phyloP scores from a whole-genome alignment of 2,329 filamentous ascomycete genomes.

The Aureobasidium vineae region DNA sequence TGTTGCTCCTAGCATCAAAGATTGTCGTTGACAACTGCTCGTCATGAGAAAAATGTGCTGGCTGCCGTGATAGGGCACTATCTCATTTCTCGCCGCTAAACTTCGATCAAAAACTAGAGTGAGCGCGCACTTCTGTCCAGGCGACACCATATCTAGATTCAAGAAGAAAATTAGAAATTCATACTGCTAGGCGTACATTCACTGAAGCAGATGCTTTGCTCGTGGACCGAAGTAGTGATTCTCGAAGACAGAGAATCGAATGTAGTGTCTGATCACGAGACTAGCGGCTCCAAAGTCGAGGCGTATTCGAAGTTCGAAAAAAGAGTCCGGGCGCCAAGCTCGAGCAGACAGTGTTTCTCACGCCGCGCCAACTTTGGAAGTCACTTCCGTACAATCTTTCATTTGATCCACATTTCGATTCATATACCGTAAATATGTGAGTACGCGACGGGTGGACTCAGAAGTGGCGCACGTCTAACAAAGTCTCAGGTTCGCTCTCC shows the following conservation, averaged over 20 bases:
- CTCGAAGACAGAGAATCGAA: not conserved
- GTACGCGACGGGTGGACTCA: not conserved
- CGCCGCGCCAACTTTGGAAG: not conserved
- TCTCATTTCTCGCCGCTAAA: no score
- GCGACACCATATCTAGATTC: no score
- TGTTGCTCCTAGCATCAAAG: not conserved
- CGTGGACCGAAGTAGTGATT: no score
- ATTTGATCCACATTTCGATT: not conserved
- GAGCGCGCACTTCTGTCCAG: no score
- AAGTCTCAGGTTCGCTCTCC: slow-evolving; percentile 54
- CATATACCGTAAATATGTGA: not conserved
- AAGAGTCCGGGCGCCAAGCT: not conserved
- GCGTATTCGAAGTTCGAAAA: not conserved
- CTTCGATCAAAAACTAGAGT: no score
- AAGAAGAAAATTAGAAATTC: no score
- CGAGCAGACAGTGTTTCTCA: not conserved
- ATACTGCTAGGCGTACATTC: no score
- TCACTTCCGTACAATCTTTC: not conserved
- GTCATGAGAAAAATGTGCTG: not conserved
- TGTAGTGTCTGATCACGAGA: not conserved
- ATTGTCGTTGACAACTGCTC: not conserved
- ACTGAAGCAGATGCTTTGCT: no score
- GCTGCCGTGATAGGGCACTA: not conserved
- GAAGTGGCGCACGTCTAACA: not conserved
- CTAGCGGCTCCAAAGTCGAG: not conserved